Conservation (phyloP, 1,284 basidiomycete species). For the Moniliella sp. region DNA sequence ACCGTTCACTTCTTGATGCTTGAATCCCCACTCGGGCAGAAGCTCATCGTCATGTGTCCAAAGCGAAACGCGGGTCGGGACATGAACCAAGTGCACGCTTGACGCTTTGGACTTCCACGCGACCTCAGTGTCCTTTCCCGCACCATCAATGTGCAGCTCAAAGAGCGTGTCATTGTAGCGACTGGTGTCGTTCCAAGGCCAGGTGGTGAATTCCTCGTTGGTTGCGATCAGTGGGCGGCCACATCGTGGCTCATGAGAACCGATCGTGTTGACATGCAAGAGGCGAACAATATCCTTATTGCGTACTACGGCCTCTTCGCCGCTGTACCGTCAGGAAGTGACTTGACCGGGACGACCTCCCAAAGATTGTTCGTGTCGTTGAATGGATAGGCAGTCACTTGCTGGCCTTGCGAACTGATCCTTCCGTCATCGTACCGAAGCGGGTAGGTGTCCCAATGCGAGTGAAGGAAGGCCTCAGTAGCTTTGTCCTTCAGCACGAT, state of each 20-base stretch:
- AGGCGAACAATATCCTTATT: conserved; percentile 74
- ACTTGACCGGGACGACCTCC: conserved; percentile 76
- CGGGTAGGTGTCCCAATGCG: conserved; percentile 71
- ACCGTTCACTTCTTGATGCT: conserved; percentile 92
- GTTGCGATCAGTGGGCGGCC: conserved; percentile 91
- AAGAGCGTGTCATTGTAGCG: conserved; percentile 35
- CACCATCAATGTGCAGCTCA: conserved; percentile 15
- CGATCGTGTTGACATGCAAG: conserved; percentile 73
- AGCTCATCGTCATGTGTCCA: conserved; percentile 69
- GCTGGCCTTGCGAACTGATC: conserved; percentile 84
- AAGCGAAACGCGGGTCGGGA: conserved; percentile 69
- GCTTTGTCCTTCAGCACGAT: conserved; percentile 74
- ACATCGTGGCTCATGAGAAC: no score
- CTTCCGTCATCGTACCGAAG: conserved; percentile 87
- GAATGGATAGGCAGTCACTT: conserved; percentile 90
- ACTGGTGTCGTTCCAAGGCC: conserved; percentile 40
- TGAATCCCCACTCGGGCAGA: conserved; percentile 85
- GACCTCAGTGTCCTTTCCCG: conserved; percentile 4
- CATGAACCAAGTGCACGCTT: conserved; percentile 44
- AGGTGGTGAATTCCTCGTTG: conserved; percentile 70
- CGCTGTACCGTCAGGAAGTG: conserved; percentile 52
- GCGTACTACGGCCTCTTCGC: conserved; percentile 59
- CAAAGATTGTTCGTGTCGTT: conserved; percentile 84
- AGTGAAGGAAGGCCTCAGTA: conserved; percentile 77
- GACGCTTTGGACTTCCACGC: conserved; percentile 13